phyloP scores from a whole-genome alignment of 73 alveolate genomes.

The Tetrahymena elliotti region DNA sequence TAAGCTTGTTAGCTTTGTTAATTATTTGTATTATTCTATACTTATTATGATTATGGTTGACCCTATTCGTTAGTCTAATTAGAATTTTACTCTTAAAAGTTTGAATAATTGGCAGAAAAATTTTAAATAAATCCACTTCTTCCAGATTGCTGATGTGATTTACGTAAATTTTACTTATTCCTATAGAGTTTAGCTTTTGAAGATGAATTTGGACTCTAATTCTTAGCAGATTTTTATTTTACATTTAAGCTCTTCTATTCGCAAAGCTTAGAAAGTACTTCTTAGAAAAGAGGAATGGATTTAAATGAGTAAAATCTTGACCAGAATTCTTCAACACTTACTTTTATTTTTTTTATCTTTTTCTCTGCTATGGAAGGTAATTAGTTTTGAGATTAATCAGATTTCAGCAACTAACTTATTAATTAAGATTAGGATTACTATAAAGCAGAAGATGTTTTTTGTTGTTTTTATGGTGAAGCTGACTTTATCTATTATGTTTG shows the following conservation, averaged over 20 bases:
- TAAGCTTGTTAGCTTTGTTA: background rate
- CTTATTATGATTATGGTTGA: background rate
- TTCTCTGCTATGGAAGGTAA: background rate
- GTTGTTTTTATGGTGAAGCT: background rate
- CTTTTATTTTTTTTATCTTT: background rate
- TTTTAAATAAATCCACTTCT: background rate
- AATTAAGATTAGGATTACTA: background rate
- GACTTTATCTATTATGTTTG: background rate
- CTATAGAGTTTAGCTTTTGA: background rate
- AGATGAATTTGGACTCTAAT: background rate
- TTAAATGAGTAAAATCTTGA: background rate
- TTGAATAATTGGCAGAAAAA: background rate
- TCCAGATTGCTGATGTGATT: background rate
- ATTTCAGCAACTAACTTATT: background rate
- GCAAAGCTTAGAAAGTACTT: background rate
- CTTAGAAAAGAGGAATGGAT: background rate
- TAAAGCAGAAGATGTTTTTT: background rate
- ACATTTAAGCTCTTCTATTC: background rate
- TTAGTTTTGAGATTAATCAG: background rate
- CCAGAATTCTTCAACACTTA: background rate
- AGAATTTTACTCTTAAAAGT: background rate
- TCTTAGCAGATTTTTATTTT: background rate
- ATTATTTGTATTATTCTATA: background rate
- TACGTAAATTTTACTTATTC: background rate
- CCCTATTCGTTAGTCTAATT: too few species aligned